phyloP scores from a whole-genome alignment of 208 protist genomes.

The Acanthamoeba castellanii region DNA sequence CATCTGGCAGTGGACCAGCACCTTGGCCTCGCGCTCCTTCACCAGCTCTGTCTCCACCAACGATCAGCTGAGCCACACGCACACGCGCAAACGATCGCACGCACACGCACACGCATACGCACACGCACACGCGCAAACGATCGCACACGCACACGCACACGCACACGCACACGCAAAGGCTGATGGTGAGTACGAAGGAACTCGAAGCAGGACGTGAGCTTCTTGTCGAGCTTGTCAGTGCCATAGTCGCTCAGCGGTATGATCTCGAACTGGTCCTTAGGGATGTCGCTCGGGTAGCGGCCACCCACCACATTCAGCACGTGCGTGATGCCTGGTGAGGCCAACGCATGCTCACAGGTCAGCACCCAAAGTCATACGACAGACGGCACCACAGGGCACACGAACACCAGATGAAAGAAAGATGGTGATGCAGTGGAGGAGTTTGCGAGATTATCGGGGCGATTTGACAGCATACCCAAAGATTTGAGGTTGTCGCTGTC shows the following conservation, averaged over 20 bases:
- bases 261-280: constrained; percentile 34
- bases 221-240: constrained; percentile 53
- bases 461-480: neutral
- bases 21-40: constrained; percentile 25
- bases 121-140: neutral
- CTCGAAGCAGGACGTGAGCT: neutral
- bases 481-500: neutral
- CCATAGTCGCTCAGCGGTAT: constrained; percentile 65
- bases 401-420: neutral
- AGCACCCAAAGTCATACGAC: neutral
- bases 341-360: neutral
- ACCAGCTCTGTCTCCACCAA: neutral
- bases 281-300: constrained; percentile 51
- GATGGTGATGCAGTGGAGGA: neutral
- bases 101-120: neutral
- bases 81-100: neutral
- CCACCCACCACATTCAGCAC: constrained; percentile 65
- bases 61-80: neutral
- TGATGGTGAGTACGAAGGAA: constrained; percentile 21
- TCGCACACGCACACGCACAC: no score
- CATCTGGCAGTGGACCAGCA: constrained; percentile 69
- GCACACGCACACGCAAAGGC: neutral
- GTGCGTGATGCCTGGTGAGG: neutral
- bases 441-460: neutral
- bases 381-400: neutral